Base-by-base conservation (phyloP, 2,329 filamentous ascomycete genomes). In the Diaporthe caulivora region DNA sequence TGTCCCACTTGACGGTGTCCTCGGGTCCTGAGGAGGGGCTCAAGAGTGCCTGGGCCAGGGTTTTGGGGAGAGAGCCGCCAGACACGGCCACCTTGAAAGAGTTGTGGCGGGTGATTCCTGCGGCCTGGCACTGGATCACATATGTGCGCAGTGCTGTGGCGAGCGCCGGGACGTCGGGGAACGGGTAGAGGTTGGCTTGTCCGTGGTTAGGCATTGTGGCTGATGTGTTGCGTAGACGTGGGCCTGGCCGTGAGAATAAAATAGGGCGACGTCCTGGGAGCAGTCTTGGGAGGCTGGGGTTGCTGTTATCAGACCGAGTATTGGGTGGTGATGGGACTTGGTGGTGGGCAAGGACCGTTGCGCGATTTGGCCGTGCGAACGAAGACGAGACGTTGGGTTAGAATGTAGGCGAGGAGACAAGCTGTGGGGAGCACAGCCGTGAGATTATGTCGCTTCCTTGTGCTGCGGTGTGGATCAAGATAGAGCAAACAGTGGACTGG, bases 81-180 rank as follows among this genome's bases (percentile, higher is more conserved):
- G 96, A 98, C 70, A 98, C 93, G 77, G 92, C 97, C 75, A 99
- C 88, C 84, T 97, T 96, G 89, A 99, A 98, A 81, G 88, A 89
- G 76, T 90, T 88, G 84, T 98, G 97, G 76, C 95, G 94, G 77
- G 88, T 86, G 76, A 98, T 85, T 74, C 95, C 95, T 74, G 92
- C 89, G 80, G 92, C 92, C 84, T 99, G 96, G 79, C 90, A 92
- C 79, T 93, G 90, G 78, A 98, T 88, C 79, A 98, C 87, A 84
- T 97, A 98, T 78, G 90, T 86, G 81, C 95, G 93, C 78, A 99
- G 90, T 76, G 92, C 92, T 47, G 89, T 86, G 26, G 95, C 94
- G 77, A 99, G 92, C 74, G 90, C 87, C 77, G 91, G 88, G 80
- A 89, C 85, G 83, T 88, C 88, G 77, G 91, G 86, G 84, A 97